Evolutionary conservation across 2,329 filamentous ascomycete genomes (phyloP), one percentile per base, ranked within the genome.

Genomic region (Fusarium caatingaense): DNA sequence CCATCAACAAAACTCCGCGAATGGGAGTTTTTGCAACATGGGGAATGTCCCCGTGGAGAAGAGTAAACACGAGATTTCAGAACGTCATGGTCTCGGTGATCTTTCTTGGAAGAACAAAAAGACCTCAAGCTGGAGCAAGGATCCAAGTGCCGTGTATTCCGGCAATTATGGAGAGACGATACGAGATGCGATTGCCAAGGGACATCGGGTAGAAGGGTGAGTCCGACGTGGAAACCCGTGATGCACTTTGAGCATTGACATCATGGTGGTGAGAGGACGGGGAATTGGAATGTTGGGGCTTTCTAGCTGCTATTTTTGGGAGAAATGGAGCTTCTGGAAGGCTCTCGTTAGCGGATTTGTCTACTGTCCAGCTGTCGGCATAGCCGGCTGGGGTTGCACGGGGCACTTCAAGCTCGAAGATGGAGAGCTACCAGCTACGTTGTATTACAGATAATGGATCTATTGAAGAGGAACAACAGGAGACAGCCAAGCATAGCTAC

Each of bases 211-310:
- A 37, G 32, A 28, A 50, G 23, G 51, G 10, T 55, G 45, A 55
- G 46, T 60, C 50, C 32, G 12, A 49, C 23, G 46, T 42, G 16
- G 30, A 34, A 34, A 61, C 44, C 55, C 37, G 23, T 50, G 60
- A 71, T 69, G 51, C 62, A 60, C 60, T 60, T 55, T 60, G 34
- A 60, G 21, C 45, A 48, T 65, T 71, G 68, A 71, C 68, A 68
- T 71, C 68, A 71, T 69, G 68, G 64, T 71, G 68, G 68, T 71
- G 49, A 71, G 68, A 69, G 34, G 34, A 37, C 34, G 34, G 34
- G 32, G 34, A 37, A 12, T 37, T 50, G 47, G 25, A 12, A 4
- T 32, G 23, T 15, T 18, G 16, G 21, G 32, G 48, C 25, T 45
- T 27, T 27, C 23, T 11, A 21, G 37, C 27, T 68, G 40, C 67